phyloP scores from a whole-genome alignment of 1,284 basidiomycete genomes.

The Pholiota adiposa region DNA sequence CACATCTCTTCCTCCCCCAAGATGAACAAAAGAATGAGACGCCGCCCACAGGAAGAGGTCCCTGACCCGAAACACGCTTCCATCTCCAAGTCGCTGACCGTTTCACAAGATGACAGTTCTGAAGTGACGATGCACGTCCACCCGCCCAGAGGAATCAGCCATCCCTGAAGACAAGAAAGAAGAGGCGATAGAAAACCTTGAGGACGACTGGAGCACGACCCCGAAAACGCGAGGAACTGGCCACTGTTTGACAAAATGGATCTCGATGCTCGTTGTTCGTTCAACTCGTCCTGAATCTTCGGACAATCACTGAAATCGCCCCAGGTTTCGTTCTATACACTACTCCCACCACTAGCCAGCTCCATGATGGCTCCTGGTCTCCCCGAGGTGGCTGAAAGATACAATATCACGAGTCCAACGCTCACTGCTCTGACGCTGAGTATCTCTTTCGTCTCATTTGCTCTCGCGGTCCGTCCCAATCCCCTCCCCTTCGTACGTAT shows the following conservation, averaged over 20 bases:
- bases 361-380: constrained; percentile 85
- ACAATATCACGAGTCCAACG: constrained; percentile 61
- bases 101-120: constrained; percentile 1
- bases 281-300: background rate
- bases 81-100: constrained; percentile 1
- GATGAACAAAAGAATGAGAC: constrained; percentile 2
- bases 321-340: constrained; percentile 73
- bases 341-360: constrained; percentile 68
- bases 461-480: constrained; percentile 51
- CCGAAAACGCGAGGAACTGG: constrained; percentile 72
- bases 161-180: constrained; percentile 49
- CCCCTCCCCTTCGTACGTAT: background rate
- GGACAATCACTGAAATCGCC: background rate
- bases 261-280: constrained; percentile 57
- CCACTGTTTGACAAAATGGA: constrained; percentile 61
- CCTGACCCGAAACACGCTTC: background rate
- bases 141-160: constrained; percentile 44
- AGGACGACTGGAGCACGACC: constrained; percentile 62
- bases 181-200: constrained; percentile 38
- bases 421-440: constrained; percentile 64
- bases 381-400: constrained; percentile 62
- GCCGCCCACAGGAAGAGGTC: background rate
- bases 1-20: background rate
- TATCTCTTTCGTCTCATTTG: constrained; percentile 78
- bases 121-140: constrained; percentile 6